Evolutionary conservation across 345 rosid species (phyloP), one percentile per base, ranked within the genome.

Genomic region (Acer campestre): DNA sequence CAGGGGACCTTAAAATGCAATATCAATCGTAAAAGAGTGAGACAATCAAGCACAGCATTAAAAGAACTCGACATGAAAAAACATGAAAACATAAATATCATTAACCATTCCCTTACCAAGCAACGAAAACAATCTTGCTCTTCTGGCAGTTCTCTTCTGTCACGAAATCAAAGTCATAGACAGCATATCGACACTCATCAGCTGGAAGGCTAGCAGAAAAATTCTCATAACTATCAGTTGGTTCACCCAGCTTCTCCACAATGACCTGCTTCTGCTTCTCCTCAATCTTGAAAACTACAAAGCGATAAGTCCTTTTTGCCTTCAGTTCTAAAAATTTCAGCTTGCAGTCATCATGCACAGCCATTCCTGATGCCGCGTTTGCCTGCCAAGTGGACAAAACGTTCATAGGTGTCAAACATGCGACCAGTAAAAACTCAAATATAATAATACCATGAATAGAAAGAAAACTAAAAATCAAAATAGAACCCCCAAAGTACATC

Each of bases 311-410:
- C 84, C 94, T 82, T 76, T 89, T 90, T 0, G 94, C 85, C 84
- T 90, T 90, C 86, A 90, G 74, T 49, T 90, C 90, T 67, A 89
- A 76, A 64, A 90, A 89, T 72, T 75, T 90, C 82, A 90, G 86
- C 86, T 90, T 90, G 91, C 94, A 90, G 53, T 89, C 94, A 80
- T 89, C 94, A 53, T 90, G 86, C 76, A 90, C 94, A 63, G 92
- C 92, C 86, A 90, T 89, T 20, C 94, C 94, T 10, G 92, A 90
- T 8, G 90, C 90, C 2, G 92, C 90, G 3, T 90, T 90, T 22
- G 91, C 91, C 92, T 90, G 76, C 44, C 66, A 66, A 79, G 42
- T 10, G 6, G 6, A 66, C 25, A 8, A 18, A 64, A 66, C 3
- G 38, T 49, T 10, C 67, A 35, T 31, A 35, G 40, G 68, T 68